Percentiles rank a stretch among this genome's conserved stretches.
These are phyloP conservation scores for Conticribra guillardii DNA, from an alignment of 108 stramenopile species.

Conservation along the genomic window DNA sequence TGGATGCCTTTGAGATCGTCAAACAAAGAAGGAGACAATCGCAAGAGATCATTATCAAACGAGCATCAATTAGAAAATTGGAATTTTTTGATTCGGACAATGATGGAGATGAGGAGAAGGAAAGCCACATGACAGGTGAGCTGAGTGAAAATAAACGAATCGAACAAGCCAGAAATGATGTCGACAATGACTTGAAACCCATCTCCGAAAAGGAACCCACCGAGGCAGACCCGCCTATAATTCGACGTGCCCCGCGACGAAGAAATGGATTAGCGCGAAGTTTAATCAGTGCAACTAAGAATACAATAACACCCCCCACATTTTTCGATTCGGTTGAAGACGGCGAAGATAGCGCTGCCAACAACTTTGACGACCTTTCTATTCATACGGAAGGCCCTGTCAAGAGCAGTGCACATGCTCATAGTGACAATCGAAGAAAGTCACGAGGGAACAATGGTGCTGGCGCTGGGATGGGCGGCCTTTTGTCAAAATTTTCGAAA, in stretches of 20 bases:
- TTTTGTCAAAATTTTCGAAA: neutral
- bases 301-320: no score
- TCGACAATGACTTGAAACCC: no score
- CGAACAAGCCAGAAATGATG: neutral
- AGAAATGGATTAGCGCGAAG: no score
- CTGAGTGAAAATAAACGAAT: neutral
- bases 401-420: no score
- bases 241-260: no score
- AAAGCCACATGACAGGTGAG: neutral
- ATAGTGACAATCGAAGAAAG: neutral
- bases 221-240: no score
- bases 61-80: neutral
- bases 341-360: no score
- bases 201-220: no score
- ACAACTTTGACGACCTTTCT: no score
- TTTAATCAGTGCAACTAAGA: no score
- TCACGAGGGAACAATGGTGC: neutral
- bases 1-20: constrained; percentile 1
- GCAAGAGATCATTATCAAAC: neutral
- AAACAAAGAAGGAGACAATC: neutral
- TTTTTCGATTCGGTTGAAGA: no score
- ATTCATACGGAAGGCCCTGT: no score
- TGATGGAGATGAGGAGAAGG: neutral
- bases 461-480: neutral
- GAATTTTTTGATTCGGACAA: neutral